These are phyloP conservation scores for Aquilaria malaccensis DNA, from an alignment of 345 rosid genomes.

Conservation along the genomic window DNA sequence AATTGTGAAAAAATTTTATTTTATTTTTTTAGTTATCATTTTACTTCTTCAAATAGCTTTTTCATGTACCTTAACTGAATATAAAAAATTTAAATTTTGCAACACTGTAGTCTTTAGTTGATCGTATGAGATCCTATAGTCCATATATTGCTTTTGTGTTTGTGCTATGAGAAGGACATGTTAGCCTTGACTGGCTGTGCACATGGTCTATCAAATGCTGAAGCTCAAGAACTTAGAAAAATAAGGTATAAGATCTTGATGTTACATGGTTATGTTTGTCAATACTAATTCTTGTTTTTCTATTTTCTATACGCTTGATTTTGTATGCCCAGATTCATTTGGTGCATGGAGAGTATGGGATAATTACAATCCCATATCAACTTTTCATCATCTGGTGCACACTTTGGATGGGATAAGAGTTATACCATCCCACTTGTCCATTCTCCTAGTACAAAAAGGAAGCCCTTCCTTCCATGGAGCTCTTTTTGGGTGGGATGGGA, in stretches of 20 bases:
- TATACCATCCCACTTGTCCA: too few relatives aligned
- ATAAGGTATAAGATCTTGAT: too few relatives aligned
- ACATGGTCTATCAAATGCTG: conserved; percentile 56
- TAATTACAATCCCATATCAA: too few relatives aligned
- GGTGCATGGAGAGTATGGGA: too few relatives aligned
- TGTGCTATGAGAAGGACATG: conserved; percentile 88
- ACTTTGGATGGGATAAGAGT: too few relatives aligned
- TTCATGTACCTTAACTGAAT: not conserved
- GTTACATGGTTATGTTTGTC: too few relatives aligned
- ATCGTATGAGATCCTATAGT: conserved; percentile 75
- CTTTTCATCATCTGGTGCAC: too few relatives aligned
- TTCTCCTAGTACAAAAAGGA: too few relatives aligned
- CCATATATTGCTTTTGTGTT: conserved; percentile 67
- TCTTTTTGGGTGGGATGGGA: too few relatives aligned
- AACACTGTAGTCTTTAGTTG: conserved; percentile 57
- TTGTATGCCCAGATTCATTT: not conserved
- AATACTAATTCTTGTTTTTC: too few relatives aligned
- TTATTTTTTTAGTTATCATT: conserved; percentile 6
- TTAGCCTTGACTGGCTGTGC: conserved; percentile 89
- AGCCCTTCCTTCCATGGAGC: too few relatives aligned
- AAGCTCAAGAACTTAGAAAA: conserved; percentile 66
- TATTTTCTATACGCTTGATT: not conserved
- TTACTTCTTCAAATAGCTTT: not conserved
- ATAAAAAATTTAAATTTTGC: too few relatives aligned
- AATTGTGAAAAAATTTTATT: conserved; percentile 30